Conservation (phyloP, 2,329 filamentous ascomycete genomes). For the Epichloe sp. region DNA sequence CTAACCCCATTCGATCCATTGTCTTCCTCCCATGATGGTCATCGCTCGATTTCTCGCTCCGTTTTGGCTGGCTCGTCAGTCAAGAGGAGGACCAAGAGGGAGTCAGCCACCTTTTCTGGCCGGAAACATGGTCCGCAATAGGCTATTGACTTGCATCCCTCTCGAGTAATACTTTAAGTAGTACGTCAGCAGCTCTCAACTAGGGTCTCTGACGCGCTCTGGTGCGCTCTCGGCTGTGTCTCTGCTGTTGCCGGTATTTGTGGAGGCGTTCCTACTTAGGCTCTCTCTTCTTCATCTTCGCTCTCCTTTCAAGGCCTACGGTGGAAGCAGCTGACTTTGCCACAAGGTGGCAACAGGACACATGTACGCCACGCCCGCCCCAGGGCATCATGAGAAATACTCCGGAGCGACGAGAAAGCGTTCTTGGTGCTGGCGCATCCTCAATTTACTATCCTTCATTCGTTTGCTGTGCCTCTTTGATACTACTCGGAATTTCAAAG, state of each 20-base stretch:
- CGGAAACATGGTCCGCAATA: neutral
- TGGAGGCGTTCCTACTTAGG: no score
- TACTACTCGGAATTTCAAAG: no score
- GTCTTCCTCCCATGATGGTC: neutral
- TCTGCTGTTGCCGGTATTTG: no score
- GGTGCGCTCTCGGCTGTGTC: no score
- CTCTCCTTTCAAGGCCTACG: no score
- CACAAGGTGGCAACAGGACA: conserved; percentile 7
- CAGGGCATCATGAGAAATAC: neutral
- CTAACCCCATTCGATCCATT: neutral
- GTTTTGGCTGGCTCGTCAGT: neutral
- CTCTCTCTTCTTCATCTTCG: no score
- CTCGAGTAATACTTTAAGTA: no score
- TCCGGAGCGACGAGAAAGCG: neutral
- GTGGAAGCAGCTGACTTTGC: conserved; percentile 21
- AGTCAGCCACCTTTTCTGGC: neutral
- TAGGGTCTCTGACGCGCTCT: no score
- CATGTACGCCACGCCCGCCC: conserved; percentile 8
- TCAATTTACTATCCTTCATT: neutral
- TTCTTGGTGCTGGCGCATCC: neutral
- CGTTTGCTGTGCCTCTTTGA: no score
- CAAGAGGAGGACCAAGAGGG: neutral
- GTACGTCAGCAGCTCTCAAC: no score
- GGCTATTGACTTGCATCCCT: no score
- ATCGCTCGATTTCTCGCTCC: neutral